Base-by-base conservation (phyloP, 257 asterid species). In the Nyctanthes arbortristis region DNA sequence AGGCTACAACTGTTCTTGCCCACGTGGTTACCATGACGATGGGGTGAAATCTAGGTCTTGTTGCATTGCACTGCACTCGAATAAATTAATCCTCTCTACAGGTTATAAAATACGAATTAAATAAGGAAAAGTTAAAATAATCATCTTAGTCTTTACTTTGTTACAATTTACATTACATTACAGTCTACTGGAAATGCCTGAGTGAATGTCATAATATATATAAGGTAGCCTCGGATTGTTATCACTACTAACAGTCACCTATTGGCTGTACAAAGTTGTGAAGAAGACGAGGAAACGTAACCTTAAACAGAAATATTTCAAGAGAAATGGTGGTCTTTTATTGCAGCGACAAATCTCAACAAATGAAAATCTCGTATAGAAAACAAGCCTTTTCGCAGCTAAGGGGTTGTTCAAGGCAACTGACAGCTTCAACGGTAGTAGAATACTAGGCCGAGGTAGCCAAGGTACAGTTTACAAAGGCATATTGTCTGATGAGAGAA, bases 391-490 rank as follows among this genome's bases (percentile, higher is more conserved):
- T 24, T 81, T 74, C 79, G 37, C 85, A 28, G 60, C 64, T 5
- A 75, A 78, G 33, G 86, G 78, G 45, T 27, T 81, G 61, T 81
- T 61, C 12, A 78, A 45, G 40, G 86, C 86, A 22, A 81, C 86
- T 2, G 79, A 81, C 11, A 12, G 32, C 6, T 81, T 78, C 77
- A 73, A 67, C 7, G 73, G 66, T 28, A 63, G 77, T n/a, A 69
- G 86, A 29, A 64, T 81, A 30, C 78, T 81, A 4, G 86, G 84
- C 22, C 55, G 61, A 56, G 83, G 86, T n/a, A 83, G 83, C 37
- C 81, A 75, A 57, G 85, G 86, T 57, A 78, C 79, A 0, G 85
- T 77, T 34, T 78, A 77, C 69, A 77, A 81, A 37, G 85, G 85
- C 66, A 81, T 78, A 77, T 66, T 78, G 7, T 52, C 75, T 0